Percentiles rank a stretch among this genome's conserved stretches.
phyloP scores from a whole-genome alignment of 1,284 basidiomycete genomes.

The Rhodotorula sp. region DNA sequence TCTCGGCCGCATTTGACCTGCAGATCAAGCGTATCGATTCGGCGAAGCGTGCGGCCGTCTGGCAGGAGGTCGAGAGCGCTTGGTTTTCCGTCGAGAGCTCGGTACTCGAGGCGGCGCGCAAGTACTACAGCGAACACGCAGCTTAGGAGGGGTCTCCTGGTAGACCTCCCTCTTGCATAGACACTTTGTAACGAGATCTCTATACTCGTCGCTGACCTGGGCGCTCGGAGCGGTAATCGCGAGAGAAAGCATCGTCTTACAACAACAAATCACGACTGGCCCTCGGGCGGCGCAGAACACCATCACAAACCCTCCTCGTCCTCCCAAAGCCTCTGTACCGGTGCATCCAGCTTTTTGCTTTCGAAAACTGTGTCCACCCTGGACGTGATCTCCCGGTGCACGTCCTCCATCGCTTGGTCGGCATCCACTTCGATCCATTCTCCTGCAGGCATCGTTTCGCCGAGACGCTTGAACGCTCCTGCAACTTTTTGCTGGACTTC shows the following conservation, averaged over 20 bases:
- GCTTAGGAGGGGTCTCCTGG: background rate
- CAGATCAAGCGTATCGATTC: conserved; percentile 66
- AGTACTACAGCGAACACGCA: conserved; percentile 27
- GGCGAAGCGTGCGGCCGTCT: conserved; percentile 58
- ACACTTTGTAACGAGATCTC: background rate
- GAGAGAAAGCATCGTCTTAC: background rate
- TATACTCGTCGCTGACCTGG: no score
- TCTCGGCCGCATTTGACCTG: conserved; percentile 67
- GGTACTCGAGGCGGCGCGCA: conserved; percentile 26
- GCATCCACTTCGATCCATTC: conserved; percentile 69
- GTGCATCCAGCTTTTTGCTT: background rate
- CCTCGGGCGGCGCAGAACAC: no score
- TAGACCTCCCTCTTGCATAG: background rate
- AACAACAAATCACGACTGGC: no score
- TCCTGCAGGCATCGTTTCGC: conserved; percentile 50
- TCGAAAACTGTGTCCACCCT: conserved; percentile 53
- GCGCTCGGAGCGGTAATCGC: background rate
- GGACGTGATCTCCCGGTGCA: conserved; percentile 61
- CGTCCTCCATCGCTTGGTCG: conserved; percentile 58
- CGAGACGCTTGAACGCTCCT: conserved; percentile 64
- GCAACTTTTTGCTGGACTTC: conserved; percentile 67
- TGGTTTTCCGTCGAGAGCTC: conserved; percentile 36
- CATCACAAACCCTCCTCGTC: background rate
- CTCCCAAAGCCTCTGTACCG: conserved; percentile 38
- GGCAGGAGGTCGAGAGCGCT: conserved; percentile 38